Evolutionary conservation across 2,329 filamentous ascomycete species (phyloP).

Genomic region (Talaromyces sp.): DNA sequence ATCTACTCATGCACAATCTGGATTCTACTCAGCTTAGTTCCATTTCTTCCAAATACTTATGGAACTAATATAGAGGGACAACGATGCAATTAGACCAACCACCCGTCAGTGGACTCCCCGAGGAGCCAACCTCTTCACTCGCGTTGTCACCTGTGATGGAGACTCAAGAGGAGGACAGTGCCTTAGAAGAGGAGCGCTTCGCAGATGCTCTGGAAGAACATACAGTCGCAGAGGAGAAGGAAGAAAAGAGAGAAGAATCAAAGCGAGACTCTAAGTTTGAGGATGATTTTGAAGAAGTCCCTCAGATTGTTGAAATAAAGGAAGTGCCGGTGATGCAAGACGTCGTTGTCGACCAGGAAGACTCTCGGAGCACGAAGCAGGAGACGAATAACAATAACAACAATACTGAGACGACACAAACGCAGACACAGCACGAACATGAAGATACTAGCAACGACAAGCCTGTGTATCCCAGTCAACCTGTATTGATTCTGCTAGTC

Average conservation of each 20-base stretch:
- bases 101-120: background rate
- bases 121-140: background rate
- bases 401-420: background rate
- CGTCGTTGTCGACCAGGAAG: background rate
- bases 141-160: conserved; percentile 17
- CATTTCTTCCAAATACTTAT: conserved; percentile 3
- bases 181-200: conserved; percentile 15
- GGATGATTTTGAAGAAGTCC: conserved; percentile 15
- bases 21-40: background rate
- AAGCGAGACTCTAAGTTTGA: conserved; percentile 21
- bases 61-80: conserved; percentile 3
- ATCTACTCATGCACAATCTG: background rate
- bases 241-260: conserved; percentile 7
- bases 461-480: conserved; percentile 23
- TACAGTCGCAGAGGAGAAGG: background rate
- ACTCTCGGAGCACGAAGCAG: conserved; percentile 5
- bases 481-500: conserved; percentile 25
- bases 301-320: conserved; percentile 8
- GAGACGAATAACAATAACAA: background rate
- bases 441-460: background rate
- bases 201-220: conserved; percentile 18
- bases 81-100: conserved; percentile 12
- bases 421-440: background rate
- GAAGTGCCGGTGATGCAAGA: conserved; percentile 13
- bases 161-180: conserved; percentile 17